phyloP scores from a whole-genome alignment of 352 stramenopile species.

The Phytophthora vignae region DNA sequence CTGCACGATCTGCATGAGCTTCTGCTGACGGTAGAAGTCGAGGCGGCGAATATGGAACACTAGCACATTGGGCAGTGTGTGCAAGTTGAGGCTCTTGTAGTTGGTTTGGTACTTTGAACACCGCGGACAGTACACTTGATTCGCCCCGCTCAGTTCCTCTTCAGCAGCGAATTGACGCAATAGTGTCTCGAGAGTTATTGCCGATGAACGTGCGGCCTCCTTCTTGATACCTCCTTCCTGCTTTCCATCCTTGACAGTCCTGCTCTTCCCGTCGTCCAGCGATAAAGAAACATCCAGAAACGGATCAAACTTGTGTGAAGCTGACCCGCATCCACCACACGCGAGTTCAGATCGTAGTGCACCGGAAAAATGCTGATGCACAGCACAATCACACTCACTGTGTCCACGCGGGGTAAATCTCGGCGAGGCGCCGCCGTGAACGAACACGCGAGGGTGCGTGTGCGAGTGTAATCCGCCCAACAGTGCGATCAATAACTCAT shows the following conservation, averaged over 20 bases:
- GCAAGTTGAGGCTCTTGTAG: slow-evolving; percentile 69
- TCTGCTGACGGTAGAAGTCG: slow-evolving; percentile 73
- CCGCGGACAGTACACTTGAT: slow-evolving; percentile 70
- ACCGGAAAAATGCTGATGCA: slow-evolving; percentile 78
- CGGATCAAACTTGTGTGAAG: slow-evolving; percentile 71
- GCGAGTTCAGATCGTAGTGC: slow-evolving; percentile 66
- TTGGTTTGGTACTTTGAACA: slow-evolving; percentile 68
- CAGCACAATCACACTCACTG: slow-evolving; percentile 73
- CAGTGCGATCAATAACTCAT: slow-evolving; percentile 77
- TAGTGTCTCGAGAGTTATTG: slow-evolving; percentile 47
- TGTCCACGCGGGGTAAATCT: slow-evolving; percentile 64
- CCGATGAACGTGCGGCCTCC: neutral
- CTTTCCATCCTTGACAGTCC: slow-evolving; percentile 9
- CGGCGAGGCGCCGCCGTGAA: slow-evolving; percentile 53
- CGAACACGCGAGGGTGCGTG: slow-evolving; percentile 57
- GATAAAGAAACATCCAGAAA: slow-evolving; percentile 81
- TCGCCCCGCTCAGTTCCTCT: slow-evolving; percentile 60
- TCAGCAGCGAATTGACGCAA: slow-evolving; percentile 59
- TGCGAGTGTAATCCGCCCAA: slow-evolving; percentile 69
- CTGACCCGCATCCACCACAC: slow-evolving; percentile 60
- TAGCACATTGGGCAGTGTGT: slow-evolving; percentile 72
- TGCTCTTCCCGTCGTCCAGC: slow-evolving; percentile 34
- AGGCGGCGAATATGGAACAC: slow-evolving; percentile 82
- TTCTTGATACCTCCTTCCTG: slow-evolving; percentile 3
- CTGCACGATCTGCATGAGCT: slow-evolving; percentile 53